Percentiles rank a stretch among this genome's conserved stretches.
Evolutionary conservation across 257 asterid species (phyloP).

Genomic region (Thymus quinquecostatus): DNA sequence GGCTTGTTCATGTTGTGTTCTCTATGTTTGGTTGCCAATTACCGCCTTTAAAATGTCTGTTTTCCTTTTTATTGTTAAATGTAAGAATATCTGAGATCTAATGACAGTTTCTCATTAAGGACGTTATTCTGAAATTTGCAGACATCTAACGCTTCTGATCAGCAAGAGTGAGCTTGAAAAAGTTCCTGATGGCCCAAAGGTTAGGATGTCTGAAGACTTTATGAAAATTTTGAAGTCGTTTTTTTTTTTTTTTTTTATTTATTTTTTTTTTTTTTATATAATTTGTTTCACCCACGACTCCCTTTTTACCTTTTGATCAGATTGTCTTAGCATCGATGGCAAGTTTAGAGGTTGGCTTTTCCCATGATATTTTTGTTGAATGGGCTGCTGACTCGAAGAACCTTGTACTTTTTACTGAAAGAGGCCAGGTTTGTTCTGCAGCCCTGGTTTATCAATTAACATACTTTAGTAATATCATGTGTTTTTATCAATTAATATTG

Average conservation of each 20-base stretch:
- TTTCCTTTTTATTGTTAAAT: constrained; percentile 7
- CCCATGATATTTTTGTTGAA: constrained; percentile 95
- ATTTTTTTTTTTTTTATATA: too few species aligned
- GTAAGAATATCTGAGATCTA: constrained; percentile 19
- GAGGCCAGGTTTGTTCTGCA: constrained; percentile 84
- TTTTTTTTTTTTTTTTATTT: too few species aligned
- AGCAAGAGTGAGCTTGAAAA: constrained; percentile 82
- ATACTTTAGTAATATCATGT: constrained; percentile 12
- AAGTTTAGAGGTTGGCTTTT: constrained; percentile 93
- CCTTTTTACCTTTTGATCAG: constrained; percentile 45
- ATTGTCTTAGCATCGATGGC: constrained; percentile 97
- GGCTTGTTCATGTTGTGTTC: constrained; percentile 17
- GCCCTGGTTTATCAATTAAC: constrained; percentile 34
- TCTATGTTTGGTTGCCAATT: constrained; percentile 17
- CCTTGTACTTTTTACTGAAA: constrained; percentile 92
- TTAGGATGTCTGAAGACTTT: constrained; percentile 36
- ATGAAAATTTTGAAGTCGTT: constrained; percentile 18
- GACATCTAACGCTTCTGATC: constrained; percentile 76
- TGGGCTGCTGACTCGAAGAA: constrained; percentile 98
- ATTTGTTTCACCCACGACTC: constrained; percentile 13
- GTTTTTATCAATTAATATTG: not conserved
- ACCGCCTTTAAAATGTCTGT: constrained; percentile 10
- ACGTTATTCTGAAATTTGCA: constrained; percentile 44
- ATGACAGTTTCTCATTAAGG: constrained; percentile 36
- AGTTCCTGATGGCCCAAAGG: constrained; percentile 89